Evolutionary conservation across 169 alveolate species (phyloP).

Genomic region (Cryptosporidium ryanae): DNA sequence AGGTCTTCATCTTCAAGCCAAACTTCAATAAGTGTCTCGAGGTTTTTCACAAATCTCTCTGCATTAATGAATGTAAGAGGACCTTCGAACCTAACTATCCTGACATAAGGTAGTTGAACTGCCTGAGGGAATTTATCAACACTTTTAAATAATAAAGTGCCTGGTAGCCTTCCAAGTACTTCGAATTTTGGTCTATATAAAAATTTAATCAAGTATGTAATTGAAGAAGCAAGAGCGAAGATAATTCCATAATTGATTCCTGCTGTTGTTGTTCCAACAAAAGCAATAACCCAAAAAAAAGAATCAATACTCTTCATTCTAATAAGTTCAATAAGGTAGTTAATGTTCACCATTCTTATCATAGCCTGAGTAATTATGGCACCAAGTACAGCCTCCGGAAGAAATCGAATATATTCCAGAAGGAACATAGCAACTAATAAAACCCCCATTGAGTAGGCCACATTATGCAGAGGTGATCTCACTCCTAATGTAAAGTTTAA

Average conservation of each 20-base stretch:
- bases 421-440: slow-evolving; percentile 44
- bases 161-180: slow-evolving; percentile 51
- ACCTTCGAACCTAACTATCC: slow-evolving; percentile 62
- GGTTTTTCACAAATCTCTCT: slow-evolving; percentile 13
- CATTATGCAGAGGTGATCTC: slow-evolving; percentile 52
- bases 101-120: slow-evolving; percentile 44
- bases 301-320: slow-evolving; percentile 57
- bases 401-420: slow-evolving; percentile 41
- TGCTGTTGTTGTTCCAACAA: slow-evolving; percentile 44
- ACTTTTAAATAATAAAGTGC: slow-evolving; percentile 59
- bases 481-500: slow-evolving; percentile 38
- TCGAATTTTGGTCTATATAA: slow-evolving; percentile 55
- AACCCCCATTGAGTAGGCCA: slow-evolving; percentile 62
- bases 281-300: slow-evolving; percentile 53
- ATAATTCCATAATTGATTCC: slow-evolving; percentile 61
- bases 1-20: slow-evolving; percentile 50
- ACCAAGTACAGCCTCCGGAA: slow-evolving; percentile 66
- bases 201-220: slow-evolving; percentile 30
- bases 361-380: slow-evolving; percentile 64
- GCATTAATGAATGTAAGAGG: slow-evolving; percentile 54
- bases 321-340: slow-evolving; percentile 10
- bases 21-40: slow-evolving; percentile 19
- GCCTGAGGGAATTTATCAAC: slow-evolving; percentile 65
- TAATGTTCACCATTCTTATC: slow-evolving; percentile 41
- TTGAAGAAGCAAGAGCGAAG: slow-evolving; percentile 27